Evolutionary conservation across 441 rosid species (phyloP).

Genomic region (Capsella rubella): DNA sequence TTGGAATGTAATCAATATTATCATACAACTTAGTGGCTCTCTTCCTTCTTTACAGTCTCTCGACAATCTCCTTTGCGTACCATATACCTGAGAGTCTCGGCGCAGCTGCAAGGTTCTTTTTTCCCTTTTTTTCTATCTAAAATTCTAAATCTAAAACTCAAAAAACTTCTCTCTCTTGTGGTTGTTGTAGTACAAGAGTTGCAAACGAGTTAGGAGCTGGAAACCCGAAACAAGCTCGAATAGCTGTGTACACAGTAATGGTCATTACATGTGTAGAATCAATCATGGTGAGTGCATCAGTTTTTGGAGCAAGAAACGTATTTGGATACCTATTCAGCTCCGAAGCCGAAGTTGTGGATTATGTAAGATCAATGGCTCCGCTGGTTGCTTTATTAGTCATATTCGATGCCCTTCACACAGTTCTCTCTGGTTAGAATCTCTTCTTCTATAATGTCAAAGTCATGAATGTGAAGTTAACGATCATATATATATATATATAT

Average conservation of each 20-base stretch:
- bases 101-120: slow-evolving; percentile 61
- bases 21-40: slow-evolving; percentile 7
- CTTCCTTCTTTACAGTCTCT: slow-evolving; percentile 49
- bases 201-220: slow-evolving; percentile 89
- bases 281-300: slow-evolving; percentile 45
- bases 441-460: not conserved
- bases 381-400: slow-evolving; percentile 60
- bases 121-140: not conserved
- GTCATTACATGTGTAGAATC: slow-evolving; percentile 48
- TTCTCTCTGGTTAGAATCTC: slow-evolving; percentile 58
- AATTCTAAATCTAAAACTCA: not conserved
- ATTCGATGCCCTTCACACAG: slow-evolving; percentile 63
- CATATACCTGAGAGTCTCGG: slow-evolving; percentile 67
- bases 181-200: slow-evolving; percentile 70
- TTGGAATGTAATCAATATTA: not conserved
- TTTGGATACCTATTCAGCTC: slow-evolving; percentile 74
- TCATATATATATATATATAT: not conserved
- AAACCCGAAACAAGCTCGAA: slow-evolving; percentile 57
- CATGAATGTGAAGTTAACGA: not conserved
- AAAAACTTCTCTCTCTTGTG: not conserved
- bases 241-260: slow-evolving; percentile 51
- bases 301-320: slow-evolving; percentile 53
- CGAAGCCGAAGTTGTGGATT: slow-evolving; percentile 70
- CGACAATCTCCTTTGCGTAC: slow-evolving; percentile 54
- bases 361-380: slow-evolving; percentile 76